phyloP scores from a whole-genome alignment of 2,329 filamentous ascomycete species.

The Pseudocercospora vitis region DNA sequence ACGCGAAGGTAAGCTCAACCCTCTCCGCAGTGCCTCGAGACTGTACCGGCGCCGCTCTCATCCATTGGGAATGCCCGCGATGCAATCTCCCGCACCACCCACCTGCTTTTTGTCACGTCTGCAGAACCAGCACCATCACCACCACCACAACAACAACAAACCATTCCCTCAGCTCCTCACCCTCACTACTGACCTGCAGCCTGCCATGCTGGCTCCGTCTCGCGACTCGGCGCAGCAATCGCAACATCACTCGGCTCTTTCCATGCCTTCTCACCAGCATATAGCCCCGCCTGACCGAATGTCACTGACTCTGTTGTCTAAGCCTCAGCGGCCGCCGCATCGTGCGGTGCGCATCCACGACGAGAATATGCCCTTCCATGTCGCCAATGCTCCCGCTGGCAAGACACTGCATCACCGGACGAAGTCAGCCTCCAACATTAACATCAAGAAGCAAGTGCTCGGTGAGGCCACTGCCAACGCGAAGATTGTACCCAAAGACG shows the following conservation, averaged over 20 bases:
- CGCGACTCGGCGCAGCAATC: neutral
- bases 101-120: neutral
- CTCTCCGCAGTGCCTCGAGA: too few species aligned
- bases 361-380: conserved; percentile 61
- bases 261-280: conserved; percentile 2
- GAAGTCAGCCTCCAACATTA: conserved; percentile 59
- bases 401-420: conserved; percentile 73
- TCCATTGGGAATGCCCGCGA: too few species aligned
- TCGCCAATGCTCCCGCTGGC: conserved; percentile 49
- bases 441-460: conserved; percentile 42
- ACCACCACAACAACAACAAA: neutral
- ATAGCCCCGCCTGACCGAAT: conserved; percentile 17
- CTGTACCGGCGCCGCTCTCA: too few species aligned
- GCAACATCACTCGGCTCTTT: neutral
- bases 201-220: neutral
- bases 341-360: conserved; percentile 63
- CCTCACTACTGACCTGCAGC: conserved; percentile 1
- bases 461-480: conserved; percentile 36
- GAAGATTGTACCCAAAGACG: conserved; percentile 52
- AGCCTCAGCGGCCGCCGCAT: conserved; percentile 66
- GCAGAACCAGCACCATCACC: neutral
- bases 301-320: conserved; percentile 34
- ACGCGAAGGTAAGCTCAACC: conserved; percentile 33
- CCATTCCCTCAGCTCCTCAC: neutral
- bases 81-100: conserved; percentile 8